These are phyloP conservation scores for Syzygium aromaticum DNA, from an alignment of 345 rosid species.

Conservation along the genomic window DNA sequence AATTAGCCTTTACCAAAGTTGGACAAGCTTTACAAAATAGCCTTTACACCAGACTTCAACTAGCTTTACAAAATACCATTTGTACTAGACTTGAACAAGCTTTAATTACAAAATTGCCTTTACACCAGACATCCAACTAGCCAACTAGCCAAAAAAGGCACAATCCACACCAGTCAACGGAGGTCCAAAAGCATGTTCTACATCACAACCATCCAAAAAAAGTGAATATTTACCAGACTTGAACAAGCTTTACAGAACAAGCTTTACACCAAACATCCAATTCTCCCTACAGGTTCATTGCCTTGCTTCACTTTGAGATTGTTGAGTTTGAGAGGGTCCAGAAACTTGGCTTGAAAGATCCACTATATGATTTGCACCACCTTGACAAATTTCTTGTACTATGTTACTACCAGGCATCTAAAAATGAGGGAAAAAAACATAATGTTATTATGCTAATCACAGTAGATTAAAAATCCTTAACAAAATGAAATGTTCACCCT, in stretches of 20 bases:
- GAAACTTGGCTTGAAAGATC: background rate
- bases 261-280: background rate
- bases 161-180: accelerated
- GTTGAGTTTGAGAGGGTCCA: background rate
- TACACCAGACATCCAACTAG: background rate
- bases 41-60: background rate
- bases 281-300: background rate
- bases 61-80: background rate
- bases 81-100: background rate
- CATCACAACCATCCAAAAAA: background rate
- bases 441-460: background rate
- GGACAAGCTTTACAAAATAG: too few relatives aligned
- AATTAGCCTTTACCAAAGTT: too few relatives aligned
- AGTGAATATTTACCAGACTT: background rate
- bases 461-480: background rate
- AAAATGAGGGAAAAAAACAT: background rate
- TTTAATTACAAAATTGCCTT: accelerated
- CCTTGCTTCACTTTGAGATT: background rate
- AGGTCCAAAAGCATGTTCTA: background rate
- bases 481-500: background rate
- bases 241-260: background rate
- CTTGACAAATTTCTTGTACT: background rate
- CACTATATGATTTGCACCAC: background rate
- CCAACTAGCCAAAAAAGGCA: background rate
- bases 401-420: accelerated